Percentiles rank a stretch among this genome's conserved stretches.
Conservation (phyloP, 2,329 filamentous ascomycete genomes). For the Botrytis pseudocinerea region DNA sequence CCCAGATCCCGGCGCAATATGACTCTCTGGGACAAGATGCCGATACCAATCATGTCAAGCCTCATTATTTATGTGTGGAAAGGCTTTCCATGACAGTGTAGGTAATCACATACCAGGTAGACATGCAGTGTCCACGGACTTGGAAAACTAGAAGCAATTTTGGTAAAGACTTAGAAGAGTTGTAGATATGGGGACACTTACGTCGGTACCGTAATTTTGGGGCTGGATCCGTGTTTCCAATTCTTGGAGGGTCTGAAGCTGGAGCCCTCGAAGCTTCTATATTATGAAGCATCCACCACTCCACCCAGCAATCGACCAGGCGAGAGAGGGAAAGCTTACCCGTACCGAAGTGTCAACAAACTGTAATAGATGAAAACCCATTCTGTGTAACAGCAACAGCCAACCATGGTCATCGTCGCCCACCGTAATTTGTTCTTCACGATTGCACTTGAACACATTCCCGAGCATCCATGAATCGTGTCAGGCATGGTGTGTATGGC, state of each 20-base stretch:
- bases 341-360: background rate
- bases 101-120: conserved; percentile 5
- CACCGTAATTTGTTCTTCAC: background rate
- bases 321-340: background rate
- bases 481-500: background rate
- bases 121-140: conserved; percentile 7
- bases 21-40: conserved; percentile 24
- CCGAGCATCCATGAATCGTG: conserved; percentile 16
- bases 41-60: conserved; percentile 22
- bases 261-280: background rate
- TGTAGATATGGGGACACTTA: background rate
- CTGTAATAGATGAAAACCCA: conserved; percentile 1
- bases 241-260: conserved; percentile 6
- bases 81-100: background rate
- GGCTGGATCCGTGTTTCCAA: conserved; percentile 13
- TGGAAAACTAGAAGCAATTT: conserved; percentile 4
- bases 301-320: background rate
- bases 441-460: conserved; percentile 8
- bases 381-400: background rate
- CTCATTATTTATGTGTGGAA: background rate
- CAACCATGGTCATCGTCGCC: background rate
- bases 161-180: background rate
- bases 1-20: conserved; percentile 21
- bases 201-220: background rate
- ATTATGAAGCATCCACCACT: background rate